phyloP scores from a whole-genome alignment of 768 basidiomycete genomes.

The Cubamyces lactineus region DNA sequence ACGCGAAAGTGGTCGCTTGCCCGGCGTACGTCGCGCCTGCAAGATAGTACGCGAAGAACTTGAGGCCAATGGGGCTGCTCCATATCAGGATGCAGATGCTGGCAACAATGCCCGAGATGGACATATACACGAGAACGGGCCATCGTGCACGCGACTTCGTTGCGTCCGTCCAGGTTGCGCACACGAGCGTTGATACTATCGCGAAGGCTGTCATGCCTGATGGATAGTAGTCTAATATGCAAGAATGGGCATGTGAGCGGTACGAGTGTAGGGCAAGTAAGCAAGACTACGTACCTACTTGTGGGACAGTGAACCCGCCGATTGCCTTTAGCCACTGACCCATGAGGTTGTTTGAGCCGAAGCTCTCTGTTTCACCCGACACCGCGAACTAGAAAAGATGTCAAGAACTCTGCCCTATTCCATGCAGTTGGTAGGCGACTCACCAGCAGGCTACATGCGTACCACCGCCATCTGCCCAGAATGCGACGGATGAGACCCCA shows the following conservation, averaged over 20 bases:
- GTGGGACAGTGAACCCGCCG: conserved; percentile 64
- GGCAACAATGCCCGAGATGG: conserved; percentile 53
- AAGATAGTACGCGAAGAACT: conserved; percentile 75
- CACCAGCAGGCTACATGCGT: conserved; percentile 66
- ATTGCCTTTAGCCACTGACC: conserved; percentile 69
- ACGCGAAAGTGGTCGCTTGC: conserved; percentile 79
- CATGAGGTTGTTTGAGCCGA: conserved; percentile 74
- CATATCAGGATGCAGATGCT: conserved; percentile 64
- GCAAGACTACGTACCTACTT: conserved; percentile 47
- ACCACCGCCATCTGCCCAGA: conserved; percentile 67
- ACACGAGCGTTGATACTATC: conserved; percentile 63
- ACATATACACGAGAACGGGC: conserved; percentile 70
- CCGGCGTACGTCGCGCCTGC: conserved; percentile 73
- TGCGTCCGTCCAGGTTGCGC: conserved; percentile 66
- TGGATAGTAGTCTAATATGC: conserved; percentile 53
- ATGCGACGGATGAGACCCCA: conserved; percentile 52
- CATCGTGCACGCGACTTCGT: conserved; percentile 55
- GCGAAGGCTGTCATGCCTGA: conserved; percentile 67
- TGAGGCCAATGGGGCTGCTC: conserved; percentile 60
- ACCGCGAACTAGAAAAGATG: conserved; percentile 54
- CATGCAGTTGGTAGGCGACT: not conserved
- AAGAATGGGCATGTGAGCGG: not conserved
- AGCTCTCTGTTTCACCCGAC: conserved; percentile 68
- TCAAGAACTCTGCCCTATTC: not conserved
- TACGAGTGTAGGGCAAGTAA: not conserved